Evolutionary conservation across 2,329 filamentous ascomycete species (phyloP), one percentile per base, ranked within the genome.

Genomic region (Diaporthe citri): DNA sequence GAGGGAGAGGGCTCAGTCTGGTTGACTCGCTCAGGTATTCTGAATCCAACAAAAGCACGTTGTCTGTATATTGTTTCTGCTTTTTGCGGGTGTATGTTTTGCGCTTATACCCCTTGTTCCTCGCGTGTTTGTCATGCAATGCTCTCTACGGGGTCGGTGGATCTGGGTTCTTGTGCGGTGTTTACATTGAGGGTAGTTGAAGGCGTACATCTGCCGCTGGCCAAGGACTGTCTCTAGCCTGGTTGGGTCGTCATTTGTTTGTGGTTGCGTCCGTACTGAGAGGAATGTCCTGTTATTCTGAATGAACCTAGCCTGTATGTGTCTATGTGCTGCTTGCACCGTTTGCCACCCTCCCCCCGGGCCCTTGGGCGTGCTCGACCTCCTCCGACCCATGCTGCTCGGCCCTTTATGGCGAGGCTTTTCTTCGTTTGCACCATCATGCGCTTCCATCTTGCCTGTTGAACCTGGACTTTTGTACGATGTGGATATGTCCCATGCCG

Each of bases 11-110:
- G 39, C 3, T 22, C 22, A 46, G 59, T 28, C 59, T 22, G 41
- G 59, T 64, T 64, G 59, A 64, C 25, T 64, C 22, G 41, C 39
- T 20, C 39, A 46, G 39, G 25, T 46, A 46, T 46, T 64, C 41
- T 28, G 31, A 71, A 57, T 39, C 34, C 34, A 71, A 71, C 36
- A 41, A 55, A 70, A 52, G 43, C 51, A 70, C 28, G 5, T 73
- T 48, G 31, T 64, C 56, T 66, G 31, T 64, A 31, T 31, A 5
- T 57, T 52, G 12, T 22, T 25, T n/a, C 20, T 39, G 20, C 46
- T 8, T 12, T 25, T 10, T 7, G 20, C 28, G 25, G 51, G 22
- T 25, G 62, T 41, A 25, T 8, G 28, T 8, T 60, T 25, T 43
- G 57, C 22, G 57, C 57, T 60, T 20, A 60, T 60, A 60, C 57